Conservation (phyloP, 2,329 filamentous ascomycete species). For the Stagonosporopsis rhizophila region DNA sequence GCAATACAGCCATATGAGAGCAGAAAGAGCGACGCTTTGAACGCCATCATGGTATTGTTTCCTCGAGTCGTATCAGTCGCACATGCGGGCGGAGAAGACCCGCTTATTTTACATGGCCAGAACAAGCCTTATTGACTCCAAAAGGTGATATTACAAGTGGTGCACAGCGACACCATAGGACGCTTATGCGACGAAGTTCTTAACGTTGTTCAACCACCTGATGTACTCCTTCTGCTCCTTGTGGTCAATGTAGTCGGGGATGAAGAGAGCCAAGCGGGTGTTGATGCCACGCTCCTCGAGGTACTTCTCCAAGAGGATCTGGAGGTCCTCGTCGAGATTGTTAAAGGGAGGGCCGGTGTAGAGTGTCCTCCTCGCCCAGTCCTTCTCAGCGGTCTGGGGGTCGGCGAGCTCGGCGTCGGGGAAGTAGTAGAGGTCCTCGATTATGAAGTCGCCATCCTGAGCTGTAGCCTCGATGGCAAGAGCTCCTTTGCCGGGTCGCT, state of each 20-base stretch:
- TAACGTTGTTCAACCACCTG: constrained; percentile 84
- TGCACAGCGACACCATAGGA: constrained; percentile 23
- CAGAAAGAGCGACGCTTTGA: constrained; percentile 6
- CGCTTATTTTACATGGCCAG: constrained; percentile 37
- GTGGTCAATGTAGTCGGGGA: constrained; percentile 94
- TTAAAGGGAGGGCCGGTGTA: constrained; percentile 93
- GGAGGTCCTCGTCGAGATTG: constrained; percentile 94
- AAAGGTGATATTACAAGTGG: constrained; percentile 24
- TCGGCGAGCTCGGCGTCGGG: constrained; percentile 78
- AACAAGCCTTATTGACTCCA: constrained; percentile 17
- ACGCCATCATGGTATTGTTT: constrained; percentile 8
- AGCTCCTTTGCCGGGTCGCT: constrained; percentile 85
- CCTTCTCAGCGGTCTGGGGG: constrained; percentile 75
- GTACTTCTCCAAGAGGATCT: constrained; percentile 89
- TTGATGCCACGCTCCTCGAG: constrained; percentile 94
- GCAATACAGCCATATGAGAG: not conserved
- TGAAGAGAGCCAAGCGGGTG: constrained; percentile 83
- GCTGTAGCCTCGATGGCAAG: constrained; percentile 86
- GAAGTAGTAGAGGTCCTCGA: constrained; percentile 93
- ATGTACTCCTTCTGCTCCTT: constrained; percentile 99
- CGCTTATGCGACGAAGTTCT: constrained; percentile 75
- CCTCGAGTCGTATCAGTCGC: constrained; percentile 9
- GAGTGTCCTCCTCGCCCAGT: constrained; percentile 76
- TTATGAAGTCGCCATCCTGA: constrained; percentile 83
- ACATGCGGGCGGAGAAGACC: constrained; percentile 15